These are phyloP conservation scores for Cryptosporidium canis DNA, from an alignment of 169 alveolate species.

Conservation along the genomic window DNA sequence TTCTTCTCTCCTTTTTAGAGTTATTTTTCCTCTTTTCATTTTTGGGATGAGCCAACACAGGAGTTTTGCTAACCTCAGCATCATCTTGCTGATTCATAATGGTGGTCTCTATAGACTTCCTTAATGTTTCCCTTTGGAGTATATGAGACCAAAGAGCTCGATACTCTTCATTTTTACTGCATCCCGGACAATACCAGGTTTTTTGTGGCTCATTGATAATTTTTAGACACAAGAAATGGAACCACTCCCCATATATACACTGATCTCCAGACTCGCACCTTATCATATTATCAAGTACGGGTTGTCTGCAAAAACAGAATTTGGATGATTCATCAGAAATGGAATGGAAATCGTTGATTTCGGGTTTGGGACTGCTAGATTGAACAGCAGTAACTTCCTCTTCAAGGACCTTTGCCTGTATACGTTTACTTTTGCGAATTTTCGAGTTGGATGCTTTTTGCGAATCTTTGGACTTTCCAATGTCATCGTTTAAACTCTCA, in stretches of 20 bases:
- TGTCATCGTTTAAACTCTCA: background rate
- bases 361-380: conserved; percentile 13
- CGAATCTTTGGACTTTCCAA: conserved; percentile 9
- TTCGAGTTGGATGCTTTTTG: conserved; percentile 1
- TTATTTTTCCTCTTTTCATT: conserved; percentile 18
- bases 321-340: conserved; percentile 24
- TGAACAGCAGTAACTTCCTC: conserved; percentile 25
- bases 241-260: conserved; percentile 69
- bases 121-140: conserved; percentile 17
- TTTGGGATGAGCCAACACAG: background rate
- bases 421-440: conserved; percentile 62
- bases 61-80: background rate
- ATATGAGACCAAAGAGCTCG: conserved; percentile 64
- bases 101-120: background rate
- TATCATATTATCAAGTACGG: conserved; percentile 63
- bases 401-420: conserved; percentile 63
- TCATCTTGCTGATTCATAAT: background rate
- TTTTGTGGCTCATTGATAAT: conserved; percentile 59
- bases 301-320: conserved; percentile 63
- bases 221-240: conserved; percentile 54
- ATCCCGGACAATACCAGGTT: conserved; percentile 68
- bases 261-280: conserved; percentile 59
- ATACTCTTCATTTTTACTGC: conserved; percentile 37
- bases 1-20: conserved; percentile 29
- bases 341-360: conserved; percentile 35